These are phyloP conservation scores for Lizanozyma gosingica DNA, from an alignment of 1,139 yeast genomes.

Conservation along the genomic window DNA sequence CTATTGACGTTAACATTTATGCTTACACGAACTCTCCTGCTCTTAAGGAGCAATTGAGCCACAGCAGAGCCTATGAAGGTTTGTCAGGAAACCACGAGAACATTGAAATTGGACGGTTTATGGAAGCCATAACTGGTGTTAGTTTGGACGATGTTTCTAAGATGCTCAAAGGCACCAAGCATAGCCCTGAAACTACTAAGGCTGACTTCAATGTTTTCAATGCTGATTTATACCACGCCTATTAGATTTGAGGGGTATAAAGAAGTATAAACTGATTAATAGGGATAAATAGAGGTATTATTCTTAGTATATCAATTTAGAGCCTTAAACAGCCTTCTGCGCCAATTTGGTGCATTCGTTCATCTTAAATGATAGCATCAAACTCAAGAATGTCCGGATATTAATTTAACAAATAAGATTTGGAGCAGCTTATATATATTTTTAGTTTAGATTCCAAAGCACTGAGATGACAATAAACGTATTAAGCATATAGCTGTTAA, in stretches of 20 bases:
- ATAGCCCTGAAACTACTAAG: constrained; percentile 20
- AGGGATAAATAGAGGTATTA: too few species aligned
- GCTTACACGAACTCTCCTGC: constrained; percentile 50
- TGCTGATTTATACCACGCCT: not conserved
- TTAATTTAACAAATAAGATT: too few species aligned
- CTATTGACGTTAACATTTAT: constrained; percentile 82
- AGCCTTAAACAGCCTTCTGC: too few species aligned
- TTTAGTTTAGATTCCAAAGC: too few species aligned
- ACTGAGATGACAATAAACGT: too few species aligned
- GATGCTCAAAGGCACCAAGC: constrained; percentile 35
- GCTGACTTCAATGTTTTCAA: not conserved
- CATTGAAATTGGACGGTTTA: constrained; percentile 67
- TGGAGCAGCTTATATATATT: too few species aligned
- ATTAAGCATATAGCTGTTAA: too few species aligned
- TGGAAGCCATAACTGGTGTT: constrained; percentile 51
- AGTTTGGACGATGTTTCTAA: constrained; percentile 45
- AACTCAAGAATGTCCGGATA: too few species aligned
- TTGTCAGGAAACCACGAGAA: constrained; percentile 78
- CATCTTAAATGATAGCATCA: too few species aligned
- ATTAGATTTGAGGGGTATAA: not conserved
- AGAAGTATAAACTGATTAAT: too few species aligned
- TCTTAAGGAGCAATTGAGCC: constrained; percentile 26
- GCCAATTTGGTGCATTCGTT: too few species aligned
- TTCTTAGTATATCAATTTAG: too few species aligned
- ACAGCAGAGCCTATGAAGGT: constrained; percentile 25